phyloP scores from a whole-genome alignment of 176 grass and related monocot species.

The Leersia perrieri region DNA sequence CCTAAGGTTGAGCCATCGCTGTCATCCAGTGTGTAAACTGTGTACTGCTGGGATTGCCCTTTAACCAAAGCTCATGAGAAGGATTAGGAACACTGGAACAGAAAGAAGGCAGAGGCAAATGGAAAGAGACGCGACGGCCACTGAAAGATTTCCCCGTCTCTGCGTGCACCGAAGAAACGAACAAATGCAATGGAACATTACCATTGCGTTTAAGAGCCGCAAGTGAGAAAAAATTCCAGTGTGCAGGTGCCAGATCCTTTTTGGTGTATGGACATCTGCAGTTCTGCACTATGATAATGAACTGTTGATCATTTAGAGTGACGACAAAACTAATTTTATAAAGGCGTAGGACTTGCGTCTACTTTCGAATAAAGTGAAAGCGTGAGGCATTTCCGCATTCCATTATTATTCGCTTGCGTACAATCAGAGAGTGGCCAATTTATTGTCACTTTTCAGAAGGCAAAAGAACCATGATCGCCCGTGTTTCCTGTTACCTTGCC shows the following conservation, averaged over 20 bases:
- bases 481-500: conserved; percentile 28
- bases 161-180: conserved; percentile 3
- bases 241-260: not conserved
- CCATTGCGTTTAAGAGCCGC: not conserved
- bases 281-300: not conserved
- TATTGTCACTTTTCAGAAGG: not conserved
- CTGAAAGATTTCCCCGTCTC: not conserved
- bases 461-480: not conserved
- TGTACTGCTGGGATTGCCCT: not conserved
- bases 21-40: not conserved
- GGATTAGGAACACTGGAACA: not conserved
- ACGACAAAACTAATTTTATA: not conserved
- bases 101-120: not conserved
- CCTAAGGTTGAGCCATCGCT: not conserved
- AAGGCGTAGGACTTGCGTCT: not conserved
- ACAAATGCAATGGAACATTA: not conserved
- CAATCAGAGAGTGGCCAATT: conserved; percentile 8
- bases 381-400: not conserved
- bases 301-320: not conserved
- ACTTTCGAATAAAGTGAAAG: not conserved
- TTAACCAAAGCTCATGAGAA: not conserved
- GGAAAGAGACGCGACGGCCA: not conserved
- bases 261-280: not conserved
- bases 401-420: conserved; percentile 1
- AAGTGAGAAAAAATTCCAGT: not conserved